phyloP scores from a whole-genome alignment of 192 early-diverging fungal species.

The Spizellomyces punctatus region DNA sequence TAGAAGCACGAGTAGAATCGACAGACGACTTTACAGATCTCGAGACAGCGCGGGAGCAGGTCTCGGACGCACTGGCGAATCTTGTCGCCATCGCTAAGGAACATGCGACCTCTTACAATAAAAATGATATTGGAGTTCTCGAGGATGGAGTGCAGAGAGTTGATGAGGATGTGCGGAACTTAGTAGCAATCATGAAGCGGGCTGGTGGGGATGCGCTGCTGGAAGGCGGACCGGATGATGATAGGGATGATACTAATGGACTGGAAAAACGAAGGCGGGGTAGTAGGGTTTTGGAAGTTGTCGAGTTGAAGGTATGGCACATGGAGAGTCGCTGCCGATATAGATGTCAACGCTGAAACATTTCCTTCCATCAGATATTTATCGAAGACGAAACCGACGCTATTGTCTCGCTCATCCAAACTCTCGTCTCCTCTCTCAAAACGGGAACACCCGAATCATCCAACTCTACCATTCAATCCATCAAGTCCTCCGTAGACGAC shows the following conservation, averaged over 20 bases:
- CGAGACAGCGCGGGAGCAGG: conserved; percentile 21
- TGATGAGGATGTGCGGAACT: conserved; percentile 12
- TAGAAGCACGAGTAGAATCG: conserved; percentile 6
- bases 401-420: conserved; percentile 39
- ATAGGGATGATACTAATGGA: no score
- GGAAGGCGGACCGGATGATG: no score
- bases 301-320: conserved; percentile 10
- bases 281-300: background rate
- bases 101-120: conserved; percentile 28
- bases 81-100: conserved; percentile 38
- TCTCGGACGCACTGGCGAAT: conserved; percentile 24
- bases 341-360: no score
- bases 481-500: conserved; percentile 33
- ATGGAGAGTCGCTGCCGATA: no score
- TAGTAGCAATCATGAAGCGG: conserved; percentile 21
- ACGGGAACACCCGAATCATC: background rate
- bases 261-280: no score
- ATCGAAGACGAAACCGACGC: conserved; percentile 41
- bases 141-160: conserved; percentile 27
- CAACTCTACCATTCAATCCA: conserved; percentile 14
- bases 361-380: conserved; percentile 2
- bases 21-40: conserved; percentile 14
- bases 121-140: conserved; percentile 1
- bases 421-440: conserved; percentile 34
- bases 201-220: background rate